Conservation (phyloP, 2,329 filamentous ascomycete species). For the Penicillium sp. region DNA sequence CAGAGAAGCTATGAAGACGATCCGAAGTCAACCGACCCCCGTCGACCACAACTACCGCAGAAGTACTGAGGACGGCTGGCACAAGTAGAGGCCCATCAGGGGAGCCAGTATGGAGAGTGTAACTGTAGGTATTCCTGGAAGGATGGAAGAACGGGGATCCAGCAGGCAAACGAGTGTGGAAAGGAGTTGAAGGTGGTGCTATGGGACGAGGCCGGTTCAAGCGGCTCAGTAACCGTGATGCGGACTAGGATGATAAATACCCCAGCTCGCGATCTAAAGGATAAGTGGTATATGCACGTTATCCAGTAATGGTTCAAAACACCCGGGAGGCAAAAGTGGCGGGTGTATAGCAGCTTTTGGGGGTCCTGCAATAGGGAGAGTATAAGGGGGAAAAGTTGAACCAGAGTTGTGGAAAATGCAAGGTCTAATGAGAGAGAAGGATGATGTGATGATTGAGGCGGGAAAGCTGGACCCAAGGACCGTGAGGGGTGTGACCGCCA, state of each 20-base stretch:
- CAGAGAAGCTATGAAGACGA: slow-evolving; percentile 11
- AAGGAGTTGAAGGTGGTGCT: slow-evolving; percentile 9
- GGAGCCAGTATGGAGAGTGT: slow-evolving; percentile 17
- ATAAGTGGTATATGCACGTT: not conserved
- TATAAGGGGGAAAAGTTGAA: slow-evolving; percentile 3
- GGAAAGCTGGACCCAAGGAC: slow-evolving; percentile 30
- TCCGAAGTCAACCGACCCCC: slow-evolving; percentile 21
- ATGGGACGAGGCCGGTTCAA: slow-evolving; percentile 16
- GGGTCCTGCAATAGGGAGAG: not conserved
- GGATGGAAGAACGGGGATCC: slow-evolving; percentile 15
- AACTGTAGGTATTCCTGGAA: slow-evolving; percentile 9
- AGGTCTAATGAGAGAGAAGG: slow-evolving; percentile 20
- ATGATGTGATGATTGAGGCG: slow-evolving; percentile 33
- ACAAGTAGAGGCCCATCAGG: slow-evolving; percentile 37
- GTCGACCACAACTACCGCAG: slow-evolving; percentile 40
- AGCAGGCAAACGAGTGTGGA: slow-evolving; percentile 12
- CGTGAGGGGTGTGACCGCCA: slow-evolving; percentile 27
- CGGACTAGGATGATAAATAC: not conserved
- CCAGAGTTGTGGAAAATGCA: not conserved
- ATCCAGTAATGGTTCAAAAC: not conserved
- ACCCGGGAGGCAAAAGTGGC: not conserved
- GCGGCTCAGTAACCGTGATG: slow-evolving; percentile 7
- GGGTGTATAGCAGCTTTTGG: not conserved
- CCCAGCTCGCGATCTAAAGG: not conserved
- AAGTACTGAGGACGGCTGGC: slow-evolving; percentile 25